Base-by-base conservation (phyloP, 139 green algal genomes). In the Tetradesmus lagerheimii region DNA sequence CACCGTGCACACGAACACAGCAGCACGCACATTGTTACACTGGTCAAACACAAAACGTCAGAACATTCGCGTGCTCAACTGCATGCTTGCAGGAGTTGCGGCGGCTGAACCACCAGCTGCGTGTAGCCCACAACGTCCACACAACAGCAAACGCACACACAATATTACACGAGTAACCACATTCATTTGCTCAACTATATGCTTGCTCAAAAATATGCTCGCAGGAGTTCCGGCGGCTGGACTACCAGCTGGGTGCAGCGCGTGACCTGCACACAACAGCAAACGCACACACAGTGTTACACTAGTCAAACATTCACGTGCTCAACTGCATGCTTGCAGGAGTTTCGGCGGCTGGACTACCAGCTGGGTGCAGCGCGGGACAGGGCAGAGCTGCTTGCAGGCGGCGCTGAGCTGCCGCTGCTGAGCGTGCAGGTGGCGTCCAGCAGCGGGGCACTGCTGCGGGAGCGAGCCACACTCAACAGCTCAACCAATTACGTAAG, bases 181-280 rank as follows among this genome's bases (percentile, higher is more conserved):
- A n/a, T n/a, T n/a, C n/a, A n/a, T n/a, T n/a, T n/a, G n/a, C n/a
- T n/a, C n/a, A n/a, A n/a, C n/a, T n/a, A n/a, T n/a, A n/a, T n/a
- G 78, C 86, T 71, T 80, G 34, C 27, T 41, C n/a, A n/a, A n/a
- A n/a, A n/a, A n/a, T n/a, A 45, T 57, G 18, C 39, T 6, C 76
- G 50, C 92, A 97, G 92, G 97, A 99, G 91, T 98, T 95, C 71
- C 92, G 95, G 39, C 93, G 97, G 41, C 84, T 97, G 18, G 94
- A 89, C 38, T 89, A 85, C 27, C 93, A 93, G 5, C 76, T 98
- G n/a, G 93, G 93, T 0, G 94, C 93, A 78, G n/a, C 75, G 18
- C 27, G 25, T 90, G 74, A 74, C 25, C n/a, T n/a, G 62, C 62
- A n/a, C 62, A 74, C 25, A 2, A 1, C 66, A 76, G 11, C 66